These are phyloP conservation scores for Lactifluus subvellereus DNA, from an alignment of 768 basidiomycete genomes.

Conservation along the genomic window DNA sequence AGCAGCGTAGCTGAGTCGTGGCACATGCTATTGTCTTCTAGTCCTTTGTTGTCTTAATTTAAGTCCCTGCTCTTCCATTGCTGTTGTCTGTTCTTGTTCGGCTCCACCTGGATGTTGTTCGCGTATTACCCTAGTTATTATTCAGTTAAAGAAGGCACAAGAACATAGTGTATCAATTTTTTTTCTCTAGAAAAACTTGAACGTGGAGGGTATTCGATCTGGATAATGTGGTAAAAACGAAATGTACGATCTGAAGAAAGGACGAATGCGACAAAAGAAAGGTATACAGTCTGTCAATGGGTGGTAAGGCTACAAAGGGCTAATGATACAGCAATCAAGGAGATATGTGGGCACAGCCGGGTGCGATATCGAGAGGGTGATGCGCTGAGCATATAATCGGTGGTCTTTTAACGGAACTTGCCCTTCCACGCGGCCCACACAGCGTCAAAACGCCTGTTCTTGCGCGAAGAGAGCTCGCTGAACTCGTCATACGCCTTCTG, in stretches of 20 bases:
- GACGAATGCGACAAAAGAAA: neutral
- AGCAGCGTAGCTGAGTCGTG: conserved; percentile 25
- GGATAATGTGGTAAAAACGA: neutral
- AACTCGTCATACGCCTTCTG: conserved; percentile 54
- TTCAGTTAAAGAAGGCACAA: conserved; percentile 1
- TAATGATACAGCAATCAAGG: conserved; percentile 12
- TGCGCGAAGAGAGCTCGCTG: conserved; percentile 45
- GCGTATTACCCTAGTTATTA: neutral
- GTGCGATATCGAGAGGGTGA: neutral
- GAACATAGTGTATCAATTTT: conserved; percentile 12
- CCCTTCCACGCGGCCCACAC: conserved; percentile 50
- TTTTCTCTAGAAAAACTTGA: conserved; percentile 1
- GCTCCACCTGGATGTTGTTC: neutral
- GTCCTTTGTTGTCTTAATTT: neutral
- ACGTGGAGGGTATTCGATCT: conserved; percentile 1
- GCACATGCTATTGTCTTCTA: neutral
- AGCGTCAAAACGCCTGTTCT: conserved; percentile 51
- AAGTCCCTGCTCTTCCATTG: neutral
- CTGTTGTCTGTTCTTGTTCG: neutral
- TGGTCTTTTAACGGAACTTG: conserved; percentile 15
- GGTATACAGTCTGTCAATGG: neutral
- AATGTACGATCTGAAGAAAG: neutral
- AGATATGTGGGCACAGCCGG: neutral
- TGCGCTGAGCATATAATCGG: neutral
- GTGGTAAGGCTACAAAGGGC: conserved; percentile 11